Evolutionary conservation across 1,284 basidiomycete species (phyloP).

Genomic region (Ustilago sp.): DNA sequence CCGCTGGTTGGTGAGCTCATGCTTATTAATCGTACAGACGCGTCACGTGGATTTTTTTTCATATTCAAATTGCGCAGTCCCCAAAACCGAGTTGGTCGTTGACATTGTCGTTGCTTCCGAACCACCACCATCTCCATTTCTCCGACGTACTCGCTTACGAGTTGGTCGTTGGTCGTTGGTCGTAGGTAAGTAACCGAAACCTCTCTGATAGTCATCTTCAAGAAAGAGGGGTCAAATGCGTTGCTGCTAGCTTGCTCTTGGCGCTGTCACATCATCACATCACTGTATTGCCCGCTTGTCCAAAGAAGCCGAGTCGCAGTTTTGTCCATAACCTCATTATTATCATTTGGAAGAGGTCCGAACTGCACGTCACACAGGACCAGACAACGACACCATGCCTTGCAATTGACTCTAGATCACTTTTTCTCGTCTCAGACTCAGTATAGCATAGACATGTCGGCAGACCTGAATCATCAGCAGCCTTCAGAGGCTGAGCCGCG

Average conservation of each 20-base stretch:
- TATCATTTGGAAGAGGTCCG: background rate
- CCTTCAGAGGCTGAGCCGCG: constrained; percentile 1
- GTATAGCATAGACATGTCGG: constrained; percentile 10
- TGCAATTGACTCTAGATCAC: background rate
- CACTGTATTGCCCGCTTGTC: background rate
- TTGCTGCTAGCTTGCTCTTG: background rate
- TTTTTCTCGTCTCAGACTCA: background rate
- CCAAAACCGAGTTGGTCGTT: no score
- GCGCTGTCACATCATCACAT: constrained; percentile 1
- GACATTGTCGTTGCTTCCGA: no score
- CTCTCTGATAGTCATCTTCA: background rate
- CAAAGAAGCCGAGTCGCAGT: constrained; percentile 1
- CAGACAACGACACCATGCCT: background rate
- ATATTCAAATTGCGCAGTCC: no score
- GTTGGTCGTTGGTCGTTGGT: no score
- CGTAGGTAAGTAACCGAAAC: no score
- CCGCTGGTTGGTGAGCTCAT: no score
- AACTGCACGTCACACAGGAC: background rate
- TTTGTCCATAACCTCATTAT: background rate
- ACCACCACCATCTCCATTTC: no score
- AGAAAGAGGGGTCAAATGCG: background rate
- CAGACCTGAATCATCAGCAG: constrained; percentile 5
- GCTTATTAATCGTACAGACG: no score
- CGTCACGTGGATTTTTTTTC: no score
- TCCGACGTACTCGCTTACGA: no score